Evolutionary conservation across 2,329 filamentous ascomycete genomes (phyloP), one percentile per base, ranked within the genome.

Genomic region (Pseudogymnoascus sp.): DNA sequence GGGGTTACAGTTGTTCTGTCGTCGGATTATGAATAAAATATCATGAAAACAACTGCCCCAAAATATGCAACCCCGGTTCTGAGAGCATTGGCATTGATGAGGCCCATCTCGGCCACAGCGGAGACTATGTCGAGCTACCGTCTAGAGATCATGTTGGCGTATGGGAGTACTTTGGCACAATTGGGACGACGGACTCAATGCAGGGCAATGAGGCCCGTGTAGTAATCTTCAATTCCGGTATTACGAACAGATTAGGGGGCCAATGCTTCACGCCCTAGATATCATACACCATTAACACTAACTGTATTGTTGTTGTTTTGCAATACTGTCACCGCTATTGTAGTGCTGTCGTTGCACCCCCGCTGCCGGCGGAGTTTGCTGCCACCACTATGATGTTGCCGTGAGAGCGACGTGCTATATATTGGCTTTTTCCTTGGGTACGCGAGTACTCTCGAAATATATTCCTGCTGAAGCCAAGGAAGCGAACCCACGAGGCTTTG

Each of bases 11-110:
- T 33, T 19, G 49, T 55, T 55, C n/a, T 33, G 28, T 19, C 49
- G 6, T 55, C 25, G 16, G 49, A 22, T 55, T 55, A 33, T 55
- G 25, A 55, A 55, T 55, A 55, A 33, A 55, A 55, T 55, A 55
- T 33, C 28, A 33, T 55, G 28, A 55, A 52, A 55, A 33, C n/a
- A 42, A 42, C 4, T 42, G 39, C 16, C 39, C 39, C 9, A 6
- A 41, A 42, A 22, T 42, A 22, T 42, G 16, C 39, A 42, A 42
- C 39, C 16, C 19, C 19, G 19, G 9, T 35, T 35, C 33, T 35
- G 1, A 5, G 33, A 9, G 33, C 19, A 19, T 19, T 19, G 19
- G 19, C 19, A 19, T 19, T 19, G 19, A 19, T 19, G 19, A 19
- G 19, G 19, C 19, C 19, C 19, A 19, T 19, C 19, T 19, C 19